Evolutionary conservation across 768 basidiomycete species (phyloP).

Genomic region (Leccinum imitatum): DNA sequence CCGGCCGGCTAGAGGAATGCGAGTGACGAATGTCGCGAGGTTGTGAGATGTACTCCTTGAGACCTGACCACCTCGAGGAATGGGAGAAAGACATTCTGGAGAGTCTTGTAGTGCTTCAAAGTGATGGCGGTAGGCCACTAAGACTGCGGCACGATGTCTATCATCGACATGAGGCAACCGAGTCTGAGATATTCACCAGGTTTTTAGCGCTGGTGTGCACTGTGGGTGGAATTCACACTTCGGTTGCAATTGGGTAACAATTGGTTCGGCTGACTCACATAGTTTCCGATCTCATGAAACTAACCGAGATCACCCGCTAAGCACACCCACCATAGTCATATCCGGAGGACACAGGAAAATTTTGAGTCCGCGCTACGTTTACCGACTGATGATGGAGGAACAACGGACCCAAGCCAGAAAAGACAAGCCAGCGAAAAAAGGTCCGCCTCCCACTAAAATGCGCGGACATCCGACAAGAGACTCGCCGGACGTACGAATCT

Average conservation of each 20-base stretch:
- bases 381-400: conserved; percentile 10
- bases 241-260: conserved; percentile 3
- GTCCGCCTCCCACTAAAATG: conserved; percentile 39
- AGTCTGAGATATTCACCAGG: neutral
- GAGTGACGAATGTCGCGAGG: conserved; percentile 38
- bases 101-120: conserved; percentile 8
- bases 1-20: conserved; percentile 17
- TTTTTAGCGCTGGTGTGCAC: neutral
- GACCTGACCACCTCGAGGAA: conserved; percentile 32
- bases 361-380: conserved; percentile 2
- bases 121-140: neutral
- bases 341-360: conserved; percentile 1
- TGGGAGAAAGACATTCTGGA: conserved; percentile 30
- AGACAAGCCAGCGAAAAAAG: conserved; percentile 10
- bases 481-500: conserved; percentile 64
- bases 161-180: conserved; percentile 7
- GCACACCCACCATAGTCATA: neutral
- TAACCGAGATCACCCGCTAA: neutral
- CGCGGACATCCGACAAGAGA: conserved; percentile 59
- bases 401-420: conserved; percentile 4
- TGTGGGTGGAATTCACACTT: neutral
- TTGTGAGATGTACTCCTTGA: conserved; percentile 52
- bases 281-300: neutral
- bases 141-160: conserved; percentile 9
- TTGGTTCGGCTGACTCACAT: too few relatives aligned